These are phyloP conservation scores for Straminergon stramineum DNA, from an alignment of 225 moss, liverwort and hornwort species.

Conservation along the genomic window DNA sequence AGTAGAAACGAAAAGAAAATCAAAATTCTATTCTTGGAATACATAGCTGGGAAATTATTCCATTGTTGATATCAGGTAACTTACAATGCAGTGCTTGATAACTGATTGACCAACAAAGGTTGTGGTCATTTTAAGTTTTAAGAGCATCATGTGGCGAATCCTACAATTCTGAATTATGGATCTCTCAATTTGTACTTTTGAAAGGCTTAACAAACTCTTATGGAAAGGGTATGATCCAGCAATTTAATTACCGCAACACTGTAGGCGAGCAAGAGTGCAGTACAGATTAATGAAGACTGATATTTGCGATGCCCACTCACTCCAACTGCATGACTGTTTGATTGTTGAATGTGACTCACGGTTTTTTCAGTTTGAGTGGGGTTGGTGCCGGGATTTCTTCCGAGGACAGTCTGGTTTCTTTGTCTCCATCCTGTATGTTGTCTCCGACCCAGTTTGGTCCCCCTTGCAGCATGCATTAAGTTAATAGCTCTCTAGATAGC, in stretches of 20 bases:
- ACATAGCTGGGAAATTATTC: too few species aligned
- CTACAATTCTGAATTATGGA: too few species aligned
- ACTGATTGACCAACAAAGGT: not conserved
- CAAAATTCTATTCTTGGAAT: not conserved
- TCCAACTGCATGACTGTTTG: not conserved
- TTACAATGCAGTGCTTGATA: too few species aligned
- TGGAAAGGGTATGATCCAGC: too few species aligned
- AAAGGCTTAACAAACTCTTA: not conserved
- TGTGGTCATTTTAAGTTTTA: not conserved
- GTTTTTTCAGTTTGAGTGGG: not conserved
- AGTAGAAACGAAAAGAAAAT: not conserved
- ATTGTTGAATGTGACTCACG: not conserved
- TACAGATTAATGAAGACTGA: not conserved
- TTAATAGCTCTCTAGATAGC: not conserved
- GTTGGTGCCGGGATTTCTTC: not conserved
- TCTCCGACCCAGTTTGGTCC: not conserved
- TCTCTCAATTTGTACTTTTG: not conserved
- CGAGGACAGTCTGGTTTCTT: not conserved
- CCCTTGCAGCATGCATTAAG: not conserved
- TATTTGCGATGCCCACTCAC: not conserved
- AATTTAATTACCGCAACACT: not conserved
- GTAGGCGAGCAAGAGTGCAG: not conserved
- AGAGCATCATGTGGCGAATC: not conserved
- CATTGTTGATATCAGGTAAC: not conserved
- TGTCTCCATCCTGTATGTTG: not conserved